Conservation (phyloP, 2,329 filamentous ascomycete species). For the Dothideomycetes sp. region DNA sequence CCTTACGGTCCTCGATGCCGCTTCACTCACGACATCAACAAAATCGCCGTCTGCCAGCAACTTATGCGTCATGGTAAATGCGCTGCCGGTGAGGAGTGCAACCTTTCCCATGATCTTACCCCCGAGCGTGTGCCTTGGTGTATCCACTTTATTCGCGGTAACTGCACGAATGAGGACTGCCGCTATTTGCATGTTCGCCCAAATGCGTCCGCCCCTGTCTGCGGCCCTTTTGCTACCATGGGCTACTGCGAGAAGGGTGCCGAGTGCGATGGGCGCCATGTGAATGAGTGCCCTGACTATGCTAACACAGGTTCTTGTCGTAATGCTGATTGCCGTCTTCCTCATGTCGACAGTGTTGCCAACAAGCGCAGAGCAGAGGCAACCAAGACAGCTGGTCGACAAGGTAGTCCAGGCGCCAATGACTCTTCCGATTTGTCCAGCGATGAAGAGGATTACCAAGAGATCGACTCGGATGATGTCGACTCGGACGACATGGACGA, state of each 20-base stretch:
- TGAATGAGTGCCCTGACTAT: slow-evolving; percentile 90
- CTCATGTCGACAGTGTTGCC: slow-evolving; percentile 79
- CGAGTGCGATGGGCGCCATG: slow-evolving; percentile 69
- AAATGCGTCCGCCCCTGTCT: slow-evolving; percentile 67
- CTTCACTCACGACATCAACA: slow-evolving; percentile 72
- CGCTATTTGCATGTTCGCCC: slow-evolving; percentile 78
- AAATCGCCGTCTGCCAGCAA: slow-evolving; percentile 83
- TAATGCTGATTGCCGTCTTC: slow-evolving; percentile 64
- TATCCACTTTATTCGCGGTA: slow-evolving; percentile 79
- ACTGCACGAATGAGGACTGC: slow-evolving; percentile 79
- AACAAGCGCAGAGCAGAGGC: slow-evolving; percentile 54
- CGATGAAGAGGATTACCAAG: slow-evolving; percentile 57
- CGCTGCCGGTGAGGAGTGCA: slow-evolving; percentile 65
- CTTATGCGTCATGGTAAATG: slow-evolving; percentile 74
- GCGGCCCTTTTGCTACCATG: slow-evolving; percentile 69
- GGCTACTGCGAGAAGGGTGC: slow-evolving; percentile 82
- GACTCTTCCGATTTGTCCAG: slow-evolving; percentile 54
- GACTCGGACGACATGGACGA: slow-evolving; percentile 54
- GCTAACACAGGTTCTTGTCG: slow-evolving; percentile 81
- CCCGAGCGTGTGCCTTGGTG: slow-evolving; percentile 80
- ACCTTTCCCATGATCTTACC: slow-evolving; percentile 78
- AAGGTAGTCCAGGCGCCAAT: slow-evolving; percentile 15
- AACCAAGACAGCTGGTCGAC: slow-evolving; percentile 26
- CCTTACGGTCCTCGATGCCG: slow-evolving; percentile 69
- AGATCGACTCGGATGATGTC: slow-evolving; percentile 63